A percentile compares a stretch with the other conserved stretches of the same genome.
These are phyloP conservation scores for Trichoderma erinaceum DNA, from an alignment of 495 filamentous ascomycete genomes.

Conservation along the genomic window DNA sequence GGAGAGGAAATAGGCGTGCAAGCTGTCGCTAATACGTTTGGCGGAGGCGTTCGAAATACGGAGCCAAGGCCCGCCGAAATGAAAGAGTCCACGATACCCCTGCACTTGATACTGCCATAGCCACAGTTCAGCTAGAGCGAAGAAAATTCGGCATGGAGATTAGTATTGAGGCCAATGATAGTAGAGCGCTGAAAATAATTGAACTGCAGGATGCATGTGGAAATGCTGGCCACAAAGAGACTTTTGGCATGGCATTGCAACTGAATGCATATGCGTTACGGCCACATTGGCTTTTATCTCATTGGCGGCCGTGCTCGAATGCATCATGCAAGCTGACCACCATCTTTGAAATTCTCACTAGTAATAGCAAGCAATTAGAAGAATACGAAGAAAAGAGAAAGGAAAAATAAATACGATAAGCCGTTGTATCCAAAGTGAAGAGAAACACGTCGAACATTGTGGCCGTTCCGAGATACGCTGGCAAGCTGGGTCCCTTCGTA, in stretches of 20 bases:
- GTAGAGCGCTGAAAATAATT: too few relatives aligned
- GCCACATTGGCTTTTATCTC: too few relatives aligned
- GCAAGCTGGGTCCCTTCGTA: neutral
- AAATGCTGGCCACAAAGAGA: too few relatives aligned
- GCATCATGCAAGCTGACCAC: slow-evolving; percentile 3
- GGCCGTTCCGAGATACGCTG: neutral
- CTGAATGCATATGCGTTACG: neutral
- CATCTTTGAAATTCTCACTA: neutral
- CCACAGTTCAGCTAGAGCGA: neutral
- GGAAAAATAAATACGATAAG: neutral
- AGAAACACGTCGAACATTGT: neutral
- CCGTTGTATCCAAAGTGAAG: neutral
- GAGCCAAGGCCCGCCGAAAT: slow-evolving; percentile 9
- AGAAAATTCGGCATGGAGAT: neutral
- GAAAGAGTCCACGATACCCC: slow-evolving; percentile 4
- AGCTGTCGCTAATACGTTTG: too few relatives aligned
- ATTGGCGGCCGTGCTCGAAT: neutral
- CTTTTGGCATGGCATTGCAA: neutral
- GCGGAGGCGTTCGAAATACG: too few relatives aligned
- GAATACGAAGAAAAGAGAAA: neutral
- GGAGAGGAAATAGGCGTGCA: neutral
- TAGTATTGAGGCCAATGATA: neutral
- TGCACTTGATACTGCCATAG: neutral
- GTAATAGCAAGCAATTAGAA: neutral
- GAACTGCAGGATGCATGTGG: too few relatives aligned